These are phyloP conservation scores for Pseudevernia furfuracea DNA, from an alignment of 495 filamentous ascomycete genomes.

Conservation along the genomic window DNA sequence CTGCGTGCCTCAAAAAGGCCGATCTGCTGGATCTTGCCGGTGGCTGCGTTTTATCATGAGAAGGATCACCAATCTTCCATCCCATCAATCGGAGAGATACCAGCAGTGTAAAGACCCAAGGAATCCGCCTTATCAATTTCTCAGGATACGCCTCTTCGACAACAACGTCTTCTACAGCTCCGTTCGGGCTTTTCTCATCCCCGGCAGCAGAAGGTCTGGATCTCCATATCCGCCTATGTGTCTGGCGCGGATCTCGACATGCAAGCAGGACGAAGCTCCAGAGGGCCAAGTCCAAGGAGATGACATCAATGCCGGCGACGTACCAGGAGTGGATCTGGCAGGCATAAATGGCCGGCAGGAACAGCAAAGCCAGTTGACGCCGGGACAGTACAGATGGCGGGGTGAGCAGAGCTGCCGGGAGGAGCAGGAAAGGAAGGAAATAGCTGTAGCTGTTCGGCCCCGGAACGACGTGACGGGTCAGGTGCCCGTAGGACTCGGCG, in stretches of 20 bases:
- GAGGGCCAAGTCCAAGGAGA: slow-evolving; percentile 18
- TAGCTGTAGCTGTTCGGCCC: slow-evolving; percentile 22
- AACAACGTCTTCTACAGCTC: not conserved
- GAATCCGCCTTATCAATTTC: slow-evolving; percentile 4
- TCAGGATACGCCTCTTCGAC: slow-evolving; percentile 24
- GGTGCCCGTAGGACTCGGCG: slow-evolving; percentile 15
- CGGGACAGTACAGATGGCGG: slow-evolving; percentile 19
- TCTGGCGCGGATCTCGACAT: slow-evolving; percentile 15
- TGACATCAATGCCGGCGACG: slow-evolving; percentile 21
- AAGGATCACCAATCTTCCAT: slow-evolving; percentile 22
- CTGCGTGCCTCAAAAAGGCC: slow-evolving; percentile 10
- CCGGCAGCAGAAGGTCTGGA: not conserved
- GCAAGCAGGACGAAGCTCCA: slow-evolving; percentile 21
- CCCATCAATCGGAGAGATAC: slow-evolving; percentile 19
- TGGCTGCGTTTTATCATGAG: slow-evolving; percentile 20
- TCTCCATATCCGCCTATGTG: slow-evolving; percentile 7
- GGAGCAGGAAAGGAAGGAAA: slow-evolving; percentile 21
- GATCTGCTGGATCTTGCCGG: not conserved
- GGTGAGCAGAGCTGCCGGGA: slow-evolving; percentile 20
- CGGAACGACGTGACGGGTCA: slow-evolving; percentile 21
- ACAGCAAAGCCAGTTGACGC: slow-evolving; percentile 5
- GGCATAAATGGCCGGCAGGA: slow-evolving; percentile 24
- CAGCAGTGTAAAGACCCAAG: slow-evolving; percentile 23
- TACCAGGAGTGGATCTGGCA: slow-evolving; percentile 14
- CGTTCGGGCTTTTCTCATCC: not conserved